Evolutionary conservation across 345 rosid genomes (phyloP), one percentile per base, ranked within the genome.

Genomic region (Limnanthes douglasii): DNA sequence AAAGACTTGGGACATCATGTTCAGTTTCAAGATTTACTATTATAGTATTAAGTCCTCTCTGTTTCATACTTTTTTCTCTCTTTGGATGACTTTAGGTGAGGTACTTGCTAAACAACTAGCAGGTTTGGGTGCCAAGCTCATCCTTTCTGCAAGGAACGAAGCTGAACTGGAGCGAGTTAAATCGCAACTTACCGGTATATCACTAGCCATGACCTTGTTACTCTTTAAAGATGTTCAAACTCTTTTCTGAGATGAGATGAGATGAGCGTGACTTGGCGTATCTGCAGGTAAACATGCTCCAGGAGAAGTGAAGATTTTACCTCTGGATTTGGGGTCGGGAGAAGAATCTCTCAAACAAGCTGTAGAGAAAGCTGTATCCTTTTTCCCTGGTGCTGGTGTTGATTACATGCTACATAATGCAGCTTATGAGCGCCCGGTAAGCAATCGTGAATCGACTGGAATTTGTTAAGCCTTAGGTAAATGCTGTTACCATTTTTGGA

Each of bases 391-490:
- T 27, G 45, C 54, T 46, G 93, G 95, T 40, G 66, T 88, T 52
- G 77, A 88, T 57, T 73, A 71, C 51, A 61, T 88, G 95, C 45
- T 88, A 33, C 95, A 88, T 39, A 88, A 88, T 37, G 97, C 95
- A 19, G 97, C 97, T 29, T 83, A 48, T 59, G 95, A 83, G 66
- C 95, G 95, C 31, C 97, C 93, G 0, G 95, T 88, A 50, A 70
- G 82, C 37, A 34, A 29, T 15, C 12, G n/a, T n/a, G n/a, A n/a
- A n/a, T n/a, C n/a, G n/a, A n/a, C n/a, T n/a, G n/a, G n/a, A n/a
- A n/a, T n/a, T n/a, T n/a, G n/a, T n/a, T n/a, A n/a, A n/a, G n/a
- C n/a, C n/a, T n/a, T n/a, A n/a, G n/a, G n/a, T n/a, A n/a, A n/a
- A n/a, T n/a, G n/a, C n/a, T n/a, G n/a, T n/a, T n/a, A n/a, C n/a